Evolutionary conservation across 2,329 filamentous ascomycete genomes (phyloP).

Genomic region (Cytospora schulzeri): DNA sequence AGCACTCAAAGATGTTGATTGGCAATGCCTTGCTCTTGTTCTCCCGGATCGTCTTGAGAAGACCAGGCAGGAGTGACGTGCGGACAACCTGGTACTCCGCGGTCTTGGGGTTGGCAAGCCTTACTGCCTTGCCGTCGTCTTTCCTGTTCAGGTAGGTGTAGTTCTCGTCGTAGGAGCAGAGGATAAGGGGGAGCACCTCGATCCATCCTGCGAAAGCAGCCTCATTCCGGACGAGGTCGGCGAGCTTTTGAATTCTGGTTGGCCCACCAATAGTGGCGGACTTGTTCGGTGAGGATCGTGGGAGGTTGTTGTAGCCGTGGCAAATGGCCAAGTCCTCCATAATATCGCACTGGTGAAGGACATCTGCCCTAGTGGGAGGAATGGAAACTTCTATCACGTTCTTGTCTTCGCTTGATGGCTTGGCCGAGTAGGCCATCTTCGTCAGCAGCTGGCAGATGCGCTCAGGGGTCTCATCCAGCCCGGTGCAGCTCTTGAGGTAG

Average conservation of each 20-base stretch:
- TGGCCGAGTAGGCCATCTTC: conserved; percentile 87
- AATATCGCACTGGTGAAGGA: conserved; percentile 94
- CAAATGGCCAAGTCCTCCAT: conserved; percentile 98
- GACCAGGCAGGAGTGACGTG: conserved; percentile 69
- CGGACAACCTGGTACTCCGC: conserved; percentile 91
- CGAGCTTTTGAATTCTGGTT: conserved; percentile 89
- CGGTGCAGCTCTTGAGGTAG: conserved; percentile 93
- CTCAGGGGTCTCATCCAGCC: conserved; percentile 72
- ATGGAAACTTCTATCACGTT: conserved; percentile 80
- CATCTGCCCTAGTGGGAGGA: conserved; percentile 87
- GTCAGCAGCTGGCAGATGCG: conserved; percentile 78
- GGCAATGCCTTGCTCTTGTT: conserved; percentile 88
- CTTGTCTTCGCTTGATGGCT: conserved; percentile 68
- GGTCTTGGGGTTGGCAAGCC: conserved; percentile 90
- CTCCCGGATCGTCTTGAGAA: conserved; percentile 91
- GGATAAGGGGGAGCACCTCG: conserved; percentile 92
- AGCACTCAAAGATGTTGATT: conserved; percentile 89
- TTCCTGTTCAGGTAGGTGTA: conserved; percentile 91
- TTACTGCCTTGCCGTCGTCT: conserved; percentile 82
- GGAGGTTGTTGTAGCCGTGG: conserved; percentile 96
- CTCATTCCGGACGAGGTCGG: conserved; percentile 86
- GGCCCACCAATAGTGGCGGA: conserved; percentile 85
- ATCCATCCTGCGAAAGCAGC: conserved; percentile 93
- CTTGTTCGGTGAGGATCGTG: conserved; percentile 82
- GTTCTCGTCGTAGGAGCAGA: conserved; percentile 98